A percentile compares a stretch with the other conserved stretches of the same genome.
These are phyloP conservation scores for Falciphora oryzae DNA, from an alignment of 2,329 filamentous ascomycete genomes.

Conservation along the genomic window DNA sequence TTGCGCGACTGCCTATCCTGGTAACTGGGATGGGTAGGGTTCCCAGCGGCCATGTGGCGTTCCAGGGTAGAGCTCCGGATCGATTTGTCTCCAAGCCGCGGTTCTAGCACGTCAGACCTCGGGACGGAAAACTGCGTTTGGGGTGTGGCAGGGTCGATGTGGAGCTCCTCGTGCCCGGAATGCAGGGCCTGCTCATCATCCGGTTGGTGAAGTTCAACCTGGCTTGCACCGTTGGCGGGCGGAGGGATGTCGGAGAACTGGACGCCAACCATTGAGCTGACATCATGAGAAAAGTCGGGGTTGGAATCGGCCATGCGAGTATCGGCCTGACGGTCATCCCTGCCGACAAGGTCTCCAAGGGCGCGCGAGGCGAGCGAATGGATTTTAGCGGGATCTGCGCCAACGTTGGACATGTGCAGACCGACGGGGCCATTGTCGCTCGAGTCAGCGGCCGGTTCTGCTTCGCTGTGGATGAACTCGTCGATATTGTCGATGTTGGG, in stretches of 20 bases:
- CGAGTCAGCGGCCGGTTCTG: not conserved
- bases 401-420: not conserved
- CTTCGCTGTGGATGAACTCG: not conserved
- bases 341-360: not conserved
- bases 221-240: not conserved
- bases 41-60: too few species aligned
- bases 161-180: not conserved
- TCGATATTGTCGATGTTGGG: conserved; percentile 11
- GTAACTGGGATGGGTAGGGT: not conserved
- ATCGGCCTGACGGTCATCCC: not conserved
- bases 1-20: not conserved
- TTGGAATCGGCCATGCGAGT: not conserved
- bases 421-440: not conserved
- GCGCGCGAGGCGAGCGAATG: not conserved
- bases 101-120: not conserved
- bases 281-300: not conserved
- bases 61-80: not conserved
- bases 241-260: not conserved
- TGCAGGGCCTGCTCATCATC: not conserved
- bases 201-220: not conserved
- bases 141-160: not conserved
- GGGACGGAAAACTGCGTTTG: not conserved
- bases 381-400: not conserved
- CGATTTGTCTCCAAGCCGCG: not conserved
- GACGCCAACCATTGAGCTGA: conserved; percentile 2